These are phyloP conservation scores for Polytrichum formosum DNA, from an alignment of 225 moss, liverwort and hornwort genomes.

Conservation along the genomic window DNA sequence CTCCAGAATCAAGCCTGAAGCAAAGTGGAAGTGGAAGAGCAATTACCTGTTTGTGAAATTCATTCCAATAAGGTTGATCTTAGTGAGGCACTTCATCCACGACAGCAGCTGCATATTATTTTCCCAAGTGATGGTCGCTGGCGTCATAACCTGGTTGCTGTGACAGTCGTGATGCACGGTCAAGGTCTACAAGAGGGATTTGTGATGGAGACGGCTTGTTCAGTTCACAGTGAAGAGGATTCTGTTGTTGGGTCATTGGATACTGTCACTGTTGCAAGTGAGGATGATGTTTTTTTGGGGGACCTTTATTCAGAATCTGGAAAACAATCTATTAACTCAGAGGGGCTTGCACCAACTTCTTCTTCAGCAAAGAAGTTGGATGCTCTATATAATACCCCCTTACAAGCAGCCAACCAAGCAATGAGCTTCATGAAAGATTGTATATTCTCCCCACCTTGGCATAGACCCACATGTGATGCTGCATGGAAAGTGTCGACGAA, in stretches of 20 bases:
- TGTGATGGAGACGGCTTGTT: slow-evolving; percentile 83
- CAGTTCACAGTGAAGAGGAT: slow-evolving; percentile 97
- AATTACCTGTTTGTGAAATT: slow-evolving; percentile 56
- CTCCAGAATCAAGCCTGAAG: slow-evolving; percentile 23
- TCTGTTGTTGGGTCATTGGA: slow-evolving; percentile 85
- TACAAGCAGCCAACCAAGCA: slow-evolving; percentile 87
- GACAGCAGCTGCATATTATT: slow-evolving; percentile 79
- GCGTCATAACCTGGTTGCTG: slow-evolving; percentile 76
- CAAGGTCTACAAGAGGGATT: slow-evolving; percentile 92
- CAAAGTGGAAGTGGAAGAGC: slow-evolving; percentile 19
- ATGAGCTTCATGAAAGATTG: slow-evolving; percentile 82
- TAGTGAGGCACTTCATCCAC: slow-evolving; percentile 53
- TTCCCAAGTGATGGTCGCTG: slow-evolving; percentile 75
- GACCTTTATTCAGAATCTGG: slow-evolving; percentile 99
- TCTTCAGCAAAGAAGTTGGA: slow-evolving; percentile 94
- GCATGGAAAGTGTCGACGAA: slow-evolving; percentile 76
- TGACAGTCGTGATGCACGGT: slow-evolving; percentile 85
- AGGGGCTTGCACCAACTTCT: slow-evolving; percentile 77
- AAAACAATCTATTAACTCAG: slow-evolving; percentile 84
- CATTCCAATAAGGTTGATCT: slow-evolving; percentile 62
- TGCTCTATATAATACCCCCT: slow-evolving; percentile 81
- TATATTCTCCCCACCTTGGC: slow-evolving; percentile 84
- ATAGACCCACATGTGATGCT: slow-evolving; percentile 78
- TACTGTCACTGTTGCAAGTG: slow-evolving; percentile 96
- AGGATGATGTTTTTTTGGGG: slow-evolving; percentile 98